Evolutionary conservation across 192 early-diverging fungal species (phyloP).

Genomic region (Rhizophagus clarus): DNA sequence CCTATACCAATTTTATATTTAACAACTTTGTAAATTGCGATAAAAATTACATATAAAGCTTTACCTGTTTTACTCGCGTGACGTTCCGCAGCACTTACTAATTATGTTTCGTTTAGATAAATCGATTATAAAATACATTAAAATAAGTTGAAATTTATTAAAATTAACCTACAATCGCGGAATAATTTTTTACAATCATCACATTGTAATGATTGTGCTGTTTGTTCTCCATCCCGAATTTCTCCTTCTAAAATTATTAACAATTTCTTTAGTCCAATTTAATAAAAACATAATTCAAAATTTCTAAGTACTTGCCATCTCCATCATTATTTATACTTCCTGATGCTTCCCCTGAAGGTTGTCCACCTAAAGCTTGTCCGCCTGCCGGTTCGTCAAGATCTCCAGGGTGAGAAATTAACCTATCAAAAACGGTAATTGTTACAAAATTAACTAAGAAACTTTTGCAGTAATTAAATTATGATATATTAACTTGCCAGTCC

Average conservation of each 20-base stretch:
- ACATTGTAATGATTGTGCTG: slow-evolving; percentile 77
- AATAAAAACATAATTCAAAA: not conserved
- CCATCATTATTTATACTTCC: slow-evolving; percentile 30
- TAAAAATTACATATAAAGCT: not conserved
- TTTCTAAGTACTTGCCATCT: slow-evolving; percentile 38
- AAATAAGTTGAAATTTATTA: not conserved
- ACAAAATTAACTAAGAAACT: not conserved
- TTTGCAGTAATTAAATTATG: not conserved
- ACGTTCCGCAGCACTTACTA: slow-evolving; percentile 70
- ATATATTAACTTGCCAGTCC: slow-evolving; percentile 67
- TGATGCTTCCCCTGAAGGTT: slow-evolving; percentile 23
- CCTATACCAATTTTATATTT: slow-evolving; percentile 16
- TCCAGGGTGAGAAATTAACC: slow-evolving; percentile 72
- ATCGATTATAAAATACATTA: not conserved
- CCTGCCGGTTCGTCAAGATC: slow-evolving; percentile 64
- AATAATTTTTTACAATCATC: slow-evolving; percentile 84
- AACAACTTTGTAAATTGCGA: not conserved
- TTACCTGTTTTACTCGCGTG: slow-evolving; percentile 69
- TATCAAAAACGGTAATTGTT: slow-evolving; percentile 10
- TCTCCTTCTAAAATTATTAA: slow-evolving; percentile 49
- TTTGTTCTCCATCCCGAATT: slow-evolving; percentile 71
- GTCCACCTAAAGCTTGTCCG: slow-evolving; percentile 43
- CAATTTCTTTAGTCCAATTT: not conserved
- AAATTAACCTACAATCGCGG: slow-evolving; percentile 60
- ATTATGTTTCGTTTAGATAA: not conserved